Conservation (phyloP, 129 eudicot genomes). For the Flaveria sonorensis region DNA sequence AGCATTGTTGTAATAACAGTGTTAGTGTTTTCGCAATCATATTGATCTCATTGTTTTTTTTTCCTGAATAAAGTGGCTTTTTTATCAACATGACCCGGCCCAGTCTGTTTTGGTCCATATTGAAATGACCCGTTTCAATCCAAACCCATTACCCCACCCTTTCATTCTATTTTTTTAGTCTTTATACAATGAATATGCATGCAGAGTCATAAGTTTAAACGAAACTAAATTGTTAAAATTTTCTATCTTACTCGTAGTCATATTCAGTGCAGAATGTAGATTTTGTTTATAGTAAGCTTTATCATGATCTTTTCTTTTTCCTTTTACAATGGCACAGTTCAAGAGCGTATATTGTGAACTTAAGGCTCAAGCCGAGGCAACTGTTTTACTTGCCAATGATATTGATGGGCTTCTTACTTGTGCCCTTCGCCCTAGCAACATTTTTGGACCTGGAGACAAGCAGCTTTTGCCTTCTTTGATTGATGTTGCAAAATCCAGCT, state of each 20-base stretch:
- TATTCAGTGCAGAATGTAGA: slow-evolving; percentile 13
- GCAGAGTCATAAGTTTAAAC: not conserved
- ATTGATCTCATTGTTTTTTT: no score
- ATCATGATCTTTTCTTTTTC: not conserved
- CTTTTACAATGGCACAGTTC: slow-evolving; percentile 47
- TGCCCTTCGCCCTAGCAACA: slow-evolving; percentile 70
- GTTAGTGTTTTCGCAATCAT: no score
- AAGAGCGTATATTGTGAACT: slow-evolving; percentile 60
- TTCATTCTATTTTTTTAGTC: not conserved
- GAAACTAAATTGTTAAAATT: not conserved
- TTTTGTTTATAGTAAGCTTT: slow-evolving; percentile 8
- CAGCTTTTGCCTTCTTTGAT: slow-evolving; percentile 59
- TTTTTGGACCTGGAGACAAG: slow-evolving; percentile 87
- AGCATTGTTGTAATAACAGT: no score
- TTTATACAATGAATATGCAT: slow-evolving; percentile 9
- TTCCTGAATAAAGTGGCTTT: no score
- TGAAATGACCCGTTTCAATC: not conserved
- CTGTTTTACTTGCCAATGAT: slow-evolving; percentile 64
- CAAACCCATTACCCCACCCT: not conserved
- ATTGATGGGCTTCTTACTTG: slow-evolving; percentile 84
- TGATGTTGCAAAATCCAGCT: slow-evolving; percentile 62
- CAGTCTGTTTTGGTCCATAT: not conserved
- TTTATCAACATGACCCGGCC: not conserved
- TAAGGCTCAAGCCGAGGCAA: slow-evolving; percentile 92
- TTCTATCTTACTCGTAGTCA: slow-evolving; percentile 12